Percentiles rank a stretch among this genome's conserved stretches.
These are phyloP conservation scores for Suillus americanus DNA, from an alignment of 768 basidiomycete genomes.

Conservation along the genomic window DNA sequence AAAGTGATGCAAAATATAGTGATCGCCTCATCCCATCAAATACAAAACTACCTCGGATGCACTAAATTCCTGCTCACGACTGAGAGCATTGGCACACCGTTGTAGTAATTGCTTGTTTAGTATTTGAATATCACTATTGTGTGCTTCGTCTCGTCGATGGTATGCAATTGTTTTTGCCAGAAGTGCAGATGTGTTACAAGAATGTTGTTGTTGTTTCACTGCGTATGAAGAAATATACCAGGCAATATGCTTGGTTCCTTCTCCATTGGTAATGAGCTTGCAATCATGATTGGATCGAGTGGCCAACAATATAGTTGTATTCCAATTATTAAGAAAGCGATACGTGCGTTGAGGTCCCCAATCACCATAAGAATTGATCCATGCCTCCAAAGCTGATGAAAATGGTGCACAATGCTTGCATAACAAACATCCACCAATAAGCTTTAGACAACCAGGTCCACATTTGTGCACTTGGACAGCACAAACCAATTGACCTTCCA, in stretches of 20 bases:
- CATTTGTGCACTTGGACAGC: background rate
- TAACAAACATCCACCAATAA: background rate
- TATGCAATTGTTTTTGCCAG: background rate
- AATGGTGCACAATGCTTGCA: background rate
- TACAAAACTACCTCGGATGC: too few species aligned
- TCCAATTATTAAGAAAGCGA: background rate
- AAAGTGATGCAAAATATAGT: too few species aligned
- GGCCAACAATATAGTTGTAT: background rate
- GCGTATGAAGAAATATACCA: background rate
- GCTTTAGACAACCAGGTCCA: background rate
- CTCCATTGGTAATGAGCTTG: background rate
- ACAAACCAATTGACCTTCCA: background rate
- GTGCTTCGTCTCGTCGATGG: too few species aligned
- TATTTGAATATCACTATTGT: too few species aligned
- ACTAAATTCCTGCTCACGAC: too few species aligned
- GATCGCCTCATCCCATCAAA: too few species aligned
- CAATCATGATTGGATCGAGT: background rate
- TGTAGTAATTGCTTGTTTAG: too few species aligned
- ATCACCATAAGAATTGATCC: background rate
- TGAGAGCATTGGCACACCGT: too few species aligned
- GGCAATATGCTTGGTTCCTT: background rate
- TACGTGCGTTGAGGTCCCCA: background rate
- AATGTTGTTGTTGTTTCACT: background rate
- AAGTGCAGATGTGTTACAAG: background rate
- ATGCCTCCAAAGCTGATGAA: background rate